A percentile compares a stretch with the other conserved stretches of the same genome.
These are phyloP conservation scores for Venturia asperata DNA, from an alignment of 2,329 filamentous ascomycete species.

Conservation along the genomic window DNA sequence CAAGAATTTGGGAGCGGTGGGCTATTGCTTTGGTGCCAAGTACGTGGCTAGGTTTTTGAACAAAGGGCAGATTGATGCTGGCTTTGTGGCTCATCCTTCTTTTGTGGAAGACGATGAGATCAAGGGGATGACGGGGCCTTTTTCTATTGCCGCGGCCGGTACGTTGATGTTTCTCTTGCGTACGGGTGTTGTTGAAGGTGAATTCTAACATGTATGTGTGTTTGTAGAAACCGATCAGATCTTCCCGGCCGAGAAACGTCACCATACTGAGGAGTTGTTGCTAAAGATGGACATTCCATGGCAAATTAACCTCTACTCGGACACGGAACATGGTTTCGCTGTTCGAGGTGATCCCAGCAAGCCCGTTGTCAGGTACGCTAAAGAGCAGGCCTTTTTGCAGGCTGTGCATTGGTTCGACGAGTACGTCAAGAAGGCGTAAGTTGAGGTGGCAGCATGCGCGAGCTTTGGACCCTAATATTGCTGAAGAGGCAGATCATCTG, in stretches of 20 bases:
- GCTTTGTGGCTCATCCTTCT: slow-evolving; percentile 69
- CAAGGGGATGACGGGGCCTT: slow-evolving; percentile 47
- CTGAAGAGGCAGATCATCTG: not conserved
- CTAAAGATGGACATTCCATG: slow-evolving; percentile 50
- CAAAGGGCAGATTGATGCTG: slow-evolving; percentile 55
- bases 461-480: not conserved
- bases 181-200: not conserved
- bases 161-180: slow-evolving; percentile 29
- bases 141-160: slow-evolving; percentile 55
- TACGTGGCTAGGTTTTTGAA: slow-evolving; percentile 57
- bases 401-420: slow-evolving; percentile 71
- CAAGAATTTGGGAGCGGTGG: slow-evolving; percentile 40
- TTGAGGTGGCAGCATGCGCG: not conserved
- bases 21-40: slow-evolving; percentile 47
- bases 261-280: slow-evolving; percentile 54
- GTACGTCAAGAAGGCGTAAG: slow-evolving; percentile 39
- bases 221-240: slow-evolving; percentile 50
- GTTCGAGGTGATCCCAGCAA: slow-evolving; percentile 58
- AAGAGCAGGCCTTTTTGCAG: slow-evolving; percentile 75
- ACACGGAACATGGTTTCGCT: slow-evolving; percentile 67
- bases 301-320: slow-evolving; percentile 70
- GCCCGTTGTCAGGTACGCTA: slow-evolving; percentile 57
- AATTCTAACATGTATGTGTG: not conserved
- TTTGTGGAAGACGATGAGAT: slow-evolving; percentile 61
- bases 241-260: slow-evolving; percentile 50